phyloP scores from a whole-genome alignment of 2,329 filamentous ascomycete genomes.

The Aspergillus calidoustus region DNA sequence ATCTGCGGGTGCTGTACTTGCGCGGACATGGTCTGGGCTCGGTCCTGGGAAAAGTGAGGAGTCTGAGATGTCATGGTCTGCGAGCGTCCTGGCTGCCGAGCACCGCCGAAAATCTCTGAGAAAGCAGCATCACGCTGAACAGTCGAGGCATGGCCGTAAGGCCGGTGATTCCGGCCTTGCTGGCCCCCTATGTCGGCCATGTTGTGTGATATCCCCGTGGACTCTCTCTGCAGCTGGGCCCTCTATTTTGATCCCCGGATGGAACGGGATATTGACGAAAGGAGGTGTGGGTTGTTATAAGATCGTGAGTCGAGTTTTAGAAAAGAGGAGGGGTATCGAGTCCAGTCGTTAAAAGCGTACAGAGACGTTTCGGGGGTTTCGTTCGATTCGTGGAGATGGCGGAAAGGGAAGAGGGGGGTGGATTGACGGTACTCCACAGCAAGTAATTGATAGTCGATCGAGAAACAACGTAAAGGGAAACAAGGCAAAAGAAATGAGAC shows the following conservation, averaged over 20 bases:
- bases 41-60: slow-evolving; percentile 64
- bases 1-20: slow-evolving; percentile 50
- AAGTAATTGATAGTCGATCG: slow-evolving; percentile 25
- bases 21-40: slow-evolving; percentile 79
- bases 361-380: slow-evolving; percentile 37
- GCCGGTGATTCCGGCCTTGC: slow-evolving; percentile 64
- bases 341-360: slow-evolving; percentile 40
- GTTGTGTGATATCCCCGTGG: slow-evolving; percentile 23
- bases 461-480: slow-evolving; percentile 12
- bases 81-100: slow-evolving; percentile 84
- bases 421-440: slow-evolving; percentile 28
- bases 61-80: slow-evolving; percentile 92
- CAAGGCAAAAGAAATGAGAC: slow-evolving; percentile 19
- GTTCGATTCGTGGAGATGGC: slow-evolving; percentile 38
- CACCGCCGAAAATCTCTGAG: slow-evolving; percentile 90
- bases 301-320: slow-evolving; percentile 16
- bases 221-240: slow-evolving; percentile 11
- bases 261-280: slow-evolving; percentile 16
- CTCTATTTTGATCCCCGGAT: slow-evolving; percentile 13
- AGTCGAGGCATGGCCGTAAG: slow-evolving; percentile 59
- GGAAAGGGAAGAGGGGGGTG: slow-evolving; percentile 25
- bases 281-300: slow-evolving; percentile 8
- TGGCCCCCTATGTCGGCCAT: slow-evolving; percentile 70
- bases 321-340: slow-evolving; percentile 27
- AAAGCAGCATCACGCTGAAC: slow-evolving; percentile 90